phyloP scores from a whole-genome alignment of 106 monocot species.

The Amphibolis antarctica region DNA sequence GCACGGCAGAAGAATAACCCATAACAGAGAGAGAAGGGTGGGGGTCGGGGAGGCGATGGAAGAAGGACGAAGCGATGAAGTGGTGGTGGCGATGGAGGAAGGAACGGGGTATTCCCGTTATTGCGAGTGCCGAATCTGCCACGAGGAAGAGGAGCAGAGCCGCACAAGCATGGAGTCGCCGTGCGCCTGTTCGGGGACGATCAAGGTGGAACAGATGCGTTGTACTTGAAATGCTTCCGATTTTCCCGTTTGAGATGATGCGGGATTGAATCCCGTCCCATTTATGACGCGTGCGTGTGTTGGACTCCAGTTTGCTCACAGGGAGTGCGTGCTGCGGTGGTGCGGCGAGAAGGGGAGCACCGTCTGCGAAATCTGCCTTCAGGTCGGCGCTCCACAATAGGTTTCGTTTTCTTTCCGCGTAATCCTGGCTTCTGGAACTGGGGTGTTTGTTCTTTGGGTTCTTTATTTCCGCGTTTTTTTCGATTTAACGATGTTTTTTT shows the following conservation, averaged over 20 bases:
- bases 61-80: too few species aligned
- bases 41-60: too few species aligned
- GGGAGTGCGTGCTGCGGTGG: slow-evolving; percentile 71
- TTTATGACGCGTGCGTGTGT: not conserved
- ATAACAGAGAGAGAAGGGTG: too few species aligned
- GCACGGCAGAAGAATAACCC: too few species aligned
- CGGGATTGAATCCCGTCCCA: not conserved
- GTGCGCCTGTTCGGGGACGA: slow-evolving; percentile 72
- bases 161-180: slow-evolving; percentile 73
- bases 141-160: slow-evolving; percentile 66
- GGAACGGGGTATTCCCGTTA: too few species aligned
- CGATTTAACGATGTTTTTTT: not conserved
- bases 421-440: too few species aligned
- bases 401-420: too few species aligned
- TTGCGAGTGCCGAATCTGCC: slow-evolving; percentile 86
- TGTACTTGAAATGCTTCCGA: not conserved
- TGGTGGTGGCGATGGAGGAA: too few species aligned
- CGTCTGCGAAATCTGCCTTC: slow-evolving; percentile 67
- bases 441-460: not conserved
- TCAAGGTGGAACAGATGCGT: slow-evolving; percentile 39
- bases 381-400: slow-evolving; percentile 26
- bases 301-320: slow-evolving; percentile 66
- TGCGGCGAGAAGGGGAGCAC: slow-evolving; percentile 71
- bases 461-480: not conserved
- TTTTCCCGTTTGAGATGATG: not conserved